Conservation (phyloP, 768 basidiomycete species). For the Tricholoma furcatifolium region DNA sequence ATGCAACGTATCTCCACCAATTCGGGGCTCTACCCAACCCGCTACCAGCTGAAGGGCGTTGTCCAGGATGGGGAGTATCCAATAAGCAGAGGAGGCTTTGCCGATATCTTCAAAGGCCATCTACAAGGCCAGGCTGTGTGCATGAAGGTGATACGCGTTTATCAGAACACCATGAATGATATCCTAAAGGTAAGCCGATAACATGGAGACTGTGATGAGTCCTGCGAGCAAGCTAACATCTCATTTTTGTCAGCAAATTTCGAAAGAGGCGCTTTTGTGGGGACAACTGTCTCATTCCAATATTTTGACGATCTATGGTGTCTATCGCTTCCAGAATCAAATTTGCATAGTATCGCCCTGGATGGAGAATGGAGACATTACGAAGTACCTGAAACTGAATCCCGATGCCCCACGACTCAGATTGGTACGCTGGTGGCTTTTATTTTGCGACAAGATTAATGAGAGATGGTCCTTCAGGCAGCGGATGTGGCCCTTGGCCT, state of each 20-base stretch:
- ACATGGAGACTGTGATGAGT: too few relatives aligned
- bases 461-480: background rate
- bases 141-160: background rate
- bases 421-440: background rate
- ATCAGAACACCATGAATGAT: background rate
- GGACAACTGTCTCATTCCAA: background rate
- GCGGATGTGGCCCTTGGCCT: background rate
- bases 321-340: background rate
- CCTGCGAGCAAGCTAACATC: background rate
- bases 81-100: background rate
- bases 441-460: background rate
- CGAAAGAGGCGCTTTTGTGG: background rate
- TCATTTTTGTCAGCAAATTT: background rate
- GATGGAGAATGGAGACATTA: background rate
- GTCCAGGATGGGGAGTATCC: background rate
- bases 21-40: background rate
- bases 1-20: background rate
- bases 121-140: background rate
- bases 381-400: background rate
- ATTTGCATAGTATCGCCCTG: background rate
- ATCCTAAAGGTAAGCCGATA: background rate
- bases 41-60: background rate
- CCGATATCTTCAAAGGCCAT: background rate
- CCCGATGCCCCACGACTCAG: background rate
- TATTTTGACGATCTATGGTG: background rate